Conservation (phyloP, 257 asterid species). For the Solanum tarijense region DNA sequence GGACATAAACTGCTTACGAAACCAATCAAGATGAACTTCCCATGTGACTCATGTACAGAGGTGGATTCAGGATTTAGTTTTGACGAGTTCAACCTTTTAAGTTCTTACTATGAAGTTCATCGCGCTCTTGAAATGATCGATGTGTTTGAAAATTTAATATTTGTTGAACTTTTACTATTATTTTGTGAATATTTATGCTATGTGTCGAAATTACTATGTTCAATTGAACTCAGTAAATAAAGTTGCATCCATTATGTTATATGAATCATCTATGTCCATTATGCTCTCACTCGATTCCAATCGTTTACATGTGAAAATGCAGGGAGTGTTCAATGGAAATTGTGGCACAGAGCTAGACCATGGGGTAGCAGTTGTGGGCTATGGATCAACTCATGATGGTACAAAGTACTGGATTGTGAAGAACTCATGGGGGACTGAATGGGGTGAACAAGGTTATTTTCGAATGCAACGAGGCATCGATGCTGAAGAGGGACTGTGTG, state of each 20-base stretch:
- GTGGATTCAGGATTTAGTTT: background rate
- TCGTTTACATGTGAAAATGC: background rate
- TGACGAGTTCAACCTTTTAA: background rate
- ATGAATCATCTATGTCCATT: background rate
- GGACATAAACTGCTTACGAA: background rate
- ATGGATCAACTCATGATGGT: slow-evolving; percentile 54
- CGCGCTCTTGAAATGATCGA: background rate
- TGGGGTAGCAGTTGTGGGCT: slow-evolving; percentile 65
- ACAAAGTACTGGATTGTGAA: slow-evolving; percentile 69
- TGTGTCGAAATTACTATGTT: background rate
- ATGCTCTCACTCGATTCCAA: background rate
- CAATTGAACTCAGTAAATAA: background rate
- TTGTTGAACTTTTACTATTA: background rate
- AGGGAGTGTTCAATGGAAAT: slow-evolving; percentile 56
- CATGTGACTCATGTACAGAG: background rate
- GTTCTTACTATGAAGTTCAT: background rate
- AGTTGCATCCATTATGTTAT: background rate
- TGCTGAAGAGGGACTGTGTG: slow-evolving; percentile 52
- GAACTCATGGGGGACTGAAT: slow-evolving; percentile 59
- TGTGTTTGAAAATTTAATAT: background rate
- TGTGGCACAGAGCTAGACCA: slow-evolving; percentile 77
- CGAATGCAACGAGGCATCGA: slow-evolving; percentile 41
- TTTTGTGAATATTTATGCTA: background rate
- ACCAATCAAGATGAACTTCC: background rate
- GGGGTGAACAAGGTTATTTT: slow-evolving; percentile 73